phyloP scores from a whole-genome alignment of 306 rosid species.

The Inga leiocalycina region DNA sequence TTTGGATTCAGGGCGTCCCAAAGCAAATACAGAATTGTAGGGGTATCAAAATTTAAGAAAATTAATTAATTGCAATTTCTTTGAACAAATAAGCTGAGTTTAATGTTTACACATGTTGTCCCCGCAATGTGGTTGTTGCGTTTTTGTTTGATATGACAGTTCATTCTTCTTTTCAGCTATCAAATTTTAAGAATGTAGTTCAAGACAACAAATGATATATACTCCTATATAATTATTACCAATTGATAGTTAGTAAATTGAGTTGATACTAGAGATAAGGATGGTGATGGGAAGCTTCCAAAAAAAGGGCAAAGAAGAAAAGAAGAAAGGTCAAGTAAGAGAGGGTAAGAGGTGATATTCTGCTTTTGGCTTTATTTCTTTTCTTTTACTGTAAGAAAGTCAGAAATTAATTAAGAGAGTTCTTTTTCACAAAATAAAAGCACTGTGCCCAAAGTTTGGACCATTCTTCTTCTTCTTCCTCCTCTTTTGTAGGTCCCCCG shows the following conservation, averaged over 20 bases:
- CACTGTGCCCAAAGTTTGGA: slow-evolving; percentile 51
- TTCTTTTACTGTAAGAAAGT: neutral
- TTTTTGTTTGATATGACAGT: neutral
- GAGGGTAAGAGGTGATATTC: neutral
- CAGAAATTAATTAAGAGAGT: neutral
- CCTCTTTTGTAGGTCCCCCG: slow-evolving; percentile 44
- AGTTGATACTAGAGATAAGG: slow-evolving; percentile 29
- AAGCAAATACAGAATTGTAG: neutral
- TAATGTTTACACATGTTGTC: neutral
- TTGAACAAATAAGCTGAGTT: neutral
- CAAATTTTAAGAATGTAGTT: neutral
- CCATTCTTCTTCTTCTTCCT: slow-evolving; percentile 45
- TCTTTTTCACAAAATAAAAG: slow-evolving; percentile 53
- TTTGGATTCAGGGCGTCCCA: neutral
- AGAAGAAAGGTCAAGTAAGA: slow-evolving; percentile 31
- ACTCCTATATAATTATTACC: neutral
- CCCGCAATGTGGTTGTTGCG: neutral
- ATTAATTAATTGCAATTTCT: neutral
- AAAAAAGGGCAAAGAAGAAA: slow-evolving; percentile 47
- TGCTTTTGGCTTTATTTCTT: neutral
- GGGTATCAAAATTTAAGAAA: neutral
- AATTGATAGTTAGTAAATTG: neutral
- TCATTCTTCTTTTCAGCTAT: neutral
- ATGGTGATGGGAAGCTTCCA: slow-evolving; percentile 80
- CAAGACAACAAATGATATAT: neutral